phyloP scores from a whole-genome alignment of 208 protist species.

The Crithidia fasciculata region DNA sequence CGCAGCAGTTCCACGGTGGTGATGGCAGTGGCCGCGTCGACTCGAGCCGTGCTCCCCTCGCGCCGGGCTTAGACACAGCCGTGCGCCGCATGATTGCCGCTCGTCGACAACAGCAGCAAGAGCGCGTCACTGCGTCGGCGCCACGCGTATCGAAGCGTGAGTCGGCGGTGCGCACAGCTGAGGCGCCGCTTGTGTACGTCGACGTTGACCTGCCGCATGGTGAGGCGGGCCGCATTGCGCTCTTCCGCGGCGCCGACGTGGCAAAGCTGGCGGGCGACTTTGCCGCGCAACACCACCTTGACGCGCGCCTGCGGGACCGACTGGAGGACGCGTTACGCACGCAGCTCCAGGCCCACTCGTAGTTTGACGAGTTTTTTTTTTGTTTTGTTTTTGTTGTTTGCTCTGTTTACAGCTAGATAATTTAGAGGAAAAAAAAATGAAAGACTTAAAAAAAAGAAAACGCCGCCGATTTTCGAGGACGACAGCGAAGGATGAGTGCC shows the following conservation, averaged over 20 bases:
- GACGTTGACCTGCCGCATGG: slow-evolving; percentile 31
- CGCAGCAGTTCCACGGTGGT: slow-evolving; percentile 31
- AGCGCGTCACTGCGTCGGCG: not conserved
- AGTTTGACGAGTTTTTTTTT: not conserved
- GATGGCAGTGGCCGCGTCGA: slow-evolving; percentile 8
- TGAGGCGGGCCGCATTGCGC: slow-evolving; percentile 14
- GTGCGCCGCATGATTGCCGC: slow-evolving; percentile 61
- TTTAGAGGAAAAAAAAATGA: not conserved
- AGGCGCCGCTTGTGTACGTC: slow-evolving; percentile 27
- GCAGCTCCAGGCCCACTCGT: slow-evolving; percentile 8
- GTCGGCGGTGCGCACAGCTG: not conserved
- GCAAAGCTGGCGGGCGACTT: slow-evolving; percentile 19
- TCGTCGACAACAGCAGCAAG: slow-evolving; percentile 19
- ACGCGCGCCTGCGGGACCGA: not conserved
- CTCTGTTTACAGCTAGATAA: not conserved
- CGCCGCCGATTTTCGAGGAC: not conserved
- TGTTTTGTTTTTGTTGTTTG: not conserved
- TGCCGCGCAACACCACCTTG: slow-evolving; percentile 19
- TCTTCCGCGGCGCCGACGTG: slow-evolving; percentile 18
- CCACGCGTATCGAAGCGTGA: not conserved
- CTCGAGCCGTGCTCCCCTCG: slow-evolving; percentile 9
- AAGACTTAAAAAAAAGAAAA: not conserved
- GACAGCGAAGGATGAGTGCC: not conserved
- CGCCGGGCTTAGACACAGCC: slow-evolving; percentile 49
- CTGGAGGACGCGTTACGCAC: slow-evolving; percentile 32